Conservation (phyloP, 345 rosid genomes). For the Lepidium sativum region DNA sequence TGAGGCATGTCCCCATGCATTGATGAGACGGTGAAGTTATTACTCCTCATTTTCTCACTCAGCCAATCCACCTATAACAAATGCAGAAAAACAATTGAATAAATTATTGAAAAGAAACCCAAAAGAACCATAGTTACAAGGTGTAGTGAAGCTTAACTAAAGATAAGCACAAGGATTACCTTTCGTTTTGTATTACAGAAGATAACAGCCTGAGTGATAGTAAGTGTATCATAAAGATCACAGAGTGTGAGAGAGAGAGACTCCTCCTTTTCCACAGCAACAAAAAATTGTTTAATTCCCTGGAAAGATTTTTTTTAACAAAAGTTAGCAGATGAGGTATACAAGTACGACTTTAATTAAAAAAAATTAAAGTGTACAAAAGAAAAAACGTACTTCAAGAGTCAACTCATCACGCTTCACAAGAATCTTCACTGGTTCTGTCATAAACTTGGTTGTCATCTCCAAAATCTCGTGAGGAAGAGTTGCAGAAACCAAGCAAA, state of each 20-base stretch:
- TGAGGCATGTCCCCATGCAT: constrained; percentile 99
- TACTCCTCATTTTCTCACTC: constrained; percentile 91
- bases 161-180: constrained; percentile 34
- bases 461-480: constrained; percentile 96
- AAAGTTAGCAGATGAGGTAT: not conserved
- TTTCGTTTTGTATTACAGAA: constrained; percentile 96
- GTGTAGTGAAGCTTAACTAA: not conserved
- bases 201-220: constrained; percentile 91
- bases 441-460: constrained; percentile 90
- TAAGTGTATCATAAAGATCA: constrained; percentile 93
- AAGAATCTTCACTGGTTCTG: constrained; percentile 91
- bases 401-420: constrained; percentile 99
- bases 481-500: constrained; percentile 90
- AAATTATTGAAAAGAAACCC: not conserved
- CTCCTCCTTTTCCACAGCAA: constrained; percentile 94
- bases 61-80: constrained; percentile 87
- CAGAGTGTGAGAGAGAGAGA: constrained; percentile 54
- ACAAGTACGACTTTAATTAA: not conserved
- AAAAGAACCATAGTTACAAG: not conserved
- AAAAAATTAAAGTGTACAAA: not conserved
- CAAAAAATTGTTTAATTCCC: constrained; percentile 96
- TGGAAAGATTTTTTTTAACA: constrained; percentile 20
- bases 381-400: constrained; percentile 51
- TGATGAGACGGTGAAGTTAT: constrained; percentile 87
- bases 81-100: not conserved